Evolutionary conservation across 768 basidiomycete species (phyloP).

Genomic region (Boletus rubescentipes): DNA sequence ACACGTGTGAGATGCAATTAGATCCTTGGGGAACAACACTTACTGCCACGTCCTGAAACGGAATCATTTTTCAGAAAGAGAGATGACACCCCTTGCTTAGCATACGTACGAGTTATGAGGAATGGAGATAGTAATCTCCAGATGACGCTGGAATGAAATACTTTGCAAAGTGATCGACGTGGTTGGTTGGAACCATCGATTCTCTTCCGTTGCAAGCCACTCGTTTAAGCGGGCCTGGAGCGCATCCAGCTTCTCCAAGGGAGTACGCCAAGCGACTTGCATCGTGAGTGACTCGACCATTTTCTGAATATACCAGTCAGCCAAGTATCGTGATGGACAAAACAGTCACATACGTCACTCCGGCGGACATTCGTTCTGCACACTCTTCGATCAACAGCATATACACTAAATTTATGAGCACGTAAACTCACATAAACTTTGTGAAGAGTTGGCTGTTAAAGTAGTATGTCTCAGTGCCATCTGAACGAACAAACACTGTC

Average conservation of each 20-base stretch:
- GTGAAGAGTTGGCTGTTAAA: conserved; percentile 75
- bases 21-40: conserved; percentile 12
- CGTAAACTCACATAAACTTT: conserved; percentile 67
- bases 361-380: conserved; percentile 68
- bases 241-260: conserved; percentile 66
- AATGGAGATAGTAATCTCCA: conserved; percentile 70
- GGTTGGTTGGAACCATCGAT: conserved; percentile 72
- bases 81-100: background rate
- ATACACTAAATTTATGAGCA: background rate
- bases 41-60: conserved; percentile 35
- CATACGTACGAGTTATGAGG: conserved; percentile 46
- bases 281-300: conserved; percentile 65
- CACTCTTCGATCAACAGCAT: background rate
- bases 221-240: conserved; percentile 67
- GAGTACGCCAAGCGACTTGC: conserved; percentile 76
- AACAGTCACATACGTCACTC: conserved; percentile 49
- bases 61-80: conserved; percentile 2
- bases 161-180: conserved; percentile 63
- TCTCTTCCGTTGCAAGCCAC: conserved; percentile 78
- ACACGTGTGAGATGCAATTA: conserved; percentile 4
- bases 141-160: conserved; percentile 62
- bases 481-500: conserved; percentile 69
- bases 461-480: conserved; percentile 80
- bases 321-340: background rate
- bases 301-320: conserved; percentile 43